Conservation (phyloP, 2,329 filamentous ascomycete genomes). For the Ophiocordyceps camponoti-floridani region DNA sequence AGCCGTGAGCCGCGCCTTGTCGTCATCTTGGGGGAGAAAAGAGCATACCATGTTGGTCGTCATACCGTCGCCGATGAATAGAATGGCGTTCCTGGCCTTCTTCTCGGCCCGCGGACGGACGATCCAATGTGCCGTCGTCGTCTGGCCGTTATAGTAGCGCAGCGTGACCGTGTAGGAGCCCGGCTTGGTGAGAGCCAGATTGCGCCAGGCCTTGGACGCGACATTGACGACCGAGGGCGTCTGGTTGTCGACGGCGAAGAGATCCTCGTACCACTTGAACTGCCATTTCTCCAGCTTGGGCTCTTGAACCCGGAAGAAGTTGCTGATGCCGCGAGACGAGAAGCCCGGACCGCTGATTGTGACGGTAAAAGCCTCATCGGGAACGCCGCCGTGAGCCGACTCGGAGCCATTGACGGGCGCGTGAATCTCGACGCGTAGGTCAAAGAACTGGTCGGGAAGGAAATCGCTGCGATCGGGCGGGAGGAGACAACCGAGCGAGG, state of each 20-base stretch:
- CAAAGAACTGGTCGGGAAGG: slow-evolving; percentile 67
- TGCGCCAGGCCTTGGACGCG: slow-evolving; percentile 60
- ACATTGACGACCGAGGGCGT: slow-evolving; percentile 62
- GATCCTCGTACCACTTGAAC: slow-evolving; percentile 72
- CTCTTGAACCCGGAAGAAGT: slow-evolving; percentile 54
- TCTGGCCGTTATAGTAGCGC: slow-evolving; percentile 54
- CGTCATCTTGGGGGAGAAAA: not conserved
- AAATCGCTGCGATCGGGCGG: slow-evolving; percentile 58
- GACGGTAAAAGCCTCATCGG: slow-evolving; percentile 60
- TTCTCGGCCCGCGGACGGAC: slow-evolving; percentile 52
- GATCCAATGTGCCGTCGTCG: slow-evolving; percentile 57
- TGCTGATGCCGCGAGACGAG: slow-evolving; percentile 32
- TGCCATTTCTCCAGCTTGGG: slow-evolving; percentile 64
- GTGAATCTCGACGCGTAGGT: slow-evolving; percentile 69
- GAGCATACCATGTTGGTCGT: slow-evolving; percentile 48
- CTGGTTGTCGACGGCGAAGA: slow-evolving; percentile 56
- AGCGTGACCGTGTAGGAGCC: slow-evolving; percentile 64
- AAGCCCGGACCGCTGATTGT: slow-evolving; percentile 50
- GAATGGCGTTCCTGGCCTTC: slow-evolving; percentile 68
- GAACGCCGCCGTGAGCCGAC: slow-evolving; percentile 47
- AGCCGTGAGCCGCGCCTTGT: not conserved
- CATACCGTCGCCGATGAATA: slow-evolving; percentile 66
- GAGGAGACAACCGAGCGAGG: slow-evolving; percentile 38
- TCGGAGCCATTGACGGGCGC: slow-evolving; percentile 69
- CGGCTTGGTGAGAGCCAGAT: slow-evolving; percentile 58